phyloP scores from a whole-genome alignment of 225 moss, liverwort and hornwort genomes.

The Pseudisothecium myosuroides region DNA sequence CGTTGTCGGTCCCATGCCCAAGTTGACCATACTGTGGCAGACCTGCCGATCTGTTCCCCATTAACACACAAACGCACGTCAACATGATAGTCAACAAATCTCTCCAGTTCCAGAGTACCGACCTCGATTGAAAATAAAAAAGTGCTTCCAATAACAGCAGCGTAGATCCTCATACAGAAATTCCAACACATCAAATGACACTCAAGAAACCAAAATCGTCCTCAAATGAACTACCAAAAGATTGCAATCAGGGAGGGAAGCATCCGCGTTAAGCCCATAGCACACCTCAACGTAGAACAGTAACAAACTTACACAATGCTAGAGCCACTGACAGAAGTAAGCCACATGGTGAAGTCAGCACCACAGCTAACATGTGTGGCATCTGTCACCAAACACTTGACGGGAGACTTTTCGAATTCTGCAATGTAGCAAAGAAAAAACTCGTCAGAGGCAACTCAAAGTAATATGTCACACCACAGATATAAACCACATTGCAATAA shows the following conservation, averaged over 20 bases:
- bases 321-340: constrained; percentile 51
- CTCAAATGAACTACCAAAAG: not conserved
- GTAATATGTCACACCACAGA: not conserved
- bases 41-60: constrained; percentile 63
- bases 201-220: not conserved
- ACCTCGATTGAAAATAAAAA: not conserved
- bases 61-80: not conserved
- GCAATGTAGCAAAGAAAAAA: not conserved
- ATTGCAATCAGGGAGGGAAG: not conserved
- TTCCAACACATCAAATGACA: not conserved
- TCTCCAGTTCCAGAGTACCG: not conserved
- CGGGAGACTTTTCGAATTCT: constrained; percentile 91
- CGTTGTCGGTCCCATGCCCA: constrained; percentile 98
- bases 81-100: not conserved
- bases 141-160: not conserved
- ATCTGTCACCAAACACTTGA: constrained; percentile 69
- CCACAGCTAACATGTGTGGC: constrained; percentile 76
- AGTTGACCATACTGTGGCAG: constrained; percentile 97
- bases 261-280: not conserved
- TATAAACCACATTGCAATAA: not conserved
- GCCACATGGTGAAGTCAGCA: constrained; percentile 88
- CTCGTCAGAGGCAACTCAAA: not conserved
- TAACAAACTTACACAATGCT: constrained; percentile 70
- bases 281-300: not conserved
- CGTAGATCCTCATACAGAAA: not conserved